A percentile compares a stretch with the other conserved stretches of the same genome.
Evolutionary conservation across 768 basidiomycete species (phyloP).

Genomic region (Galerina marginata): DNA sequence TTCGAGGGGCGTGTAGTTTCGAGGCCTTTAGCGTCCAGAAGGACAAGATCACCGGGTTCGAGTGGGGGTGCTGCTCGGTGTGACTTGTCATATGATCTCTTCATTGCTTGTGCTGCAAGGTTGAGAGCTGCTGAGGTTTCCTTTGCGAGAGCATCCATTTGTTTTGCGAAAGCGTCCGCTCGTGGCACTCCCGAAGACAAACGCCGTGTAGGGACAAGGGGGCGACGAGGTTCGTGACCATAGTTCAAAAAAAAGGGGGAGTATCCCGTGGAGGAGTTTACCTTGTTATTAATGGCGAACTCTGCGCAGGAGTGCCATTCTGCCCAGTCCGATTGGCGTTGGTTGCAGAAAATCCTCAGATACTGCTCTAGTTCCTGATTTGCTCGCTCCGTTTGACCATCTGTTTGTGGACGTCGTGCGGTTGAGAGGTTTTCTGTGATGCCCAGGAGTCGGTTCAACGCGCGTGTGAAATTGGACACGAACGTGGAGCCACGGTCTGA

Average conservation of each 20-base stretch:
- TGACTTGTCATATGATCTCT: background rate
- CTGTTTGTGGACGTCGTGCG: slow-evolving; percentile 45
- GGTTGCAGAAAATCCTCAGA: slow-evolving; percentile 30
- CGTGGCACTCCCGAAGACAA: background rate
- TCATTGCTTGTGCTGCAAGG: background rate
- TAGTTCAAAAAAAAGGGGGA: slow-evolving; percentile 36
- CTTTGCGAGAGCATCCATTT: background rate
- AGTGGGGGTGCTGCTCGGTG: background rate
- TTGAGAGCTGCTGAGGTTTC: background rate
- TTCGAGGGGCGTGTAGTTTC: slow-evolving; percentile 12
- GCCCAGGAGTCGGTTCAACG: slow-evolving; percentile 31
- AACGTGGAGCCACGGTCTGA: slow-evolving; percentile 36
- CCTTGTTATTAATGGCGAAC: slow-evolving; percentile 37
- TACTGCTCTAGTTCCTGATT: slow-evolving; percentile 37
- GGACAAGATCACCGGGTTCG: slow-evolving; percentile 24
- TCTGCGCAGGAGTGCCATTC: slow-evolving; percentile 33
- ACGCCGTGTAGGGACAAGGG: background rate
- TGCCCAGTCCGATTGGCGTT: slow-evolving; percentile 36
- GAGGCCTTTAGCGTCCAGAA: slow-evolving; percentile 25
- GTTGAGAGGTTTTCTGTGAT: slow-evolving; percentile 41
- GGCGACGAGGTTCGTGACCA: slow-evolving; percentile 15
- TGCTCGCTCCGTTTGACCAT: slow-evolving; percentile 33
- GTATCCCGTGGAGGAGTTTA: slow-evolving; percentile 26
- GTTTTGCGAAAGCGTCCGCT: background rate
- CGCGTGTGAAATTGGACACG: slow-evolving; percentile 33